Base-by-base conservation (phyloP, 352 stramenopile genomes). In the Thraustotheca clavata region DNA sequence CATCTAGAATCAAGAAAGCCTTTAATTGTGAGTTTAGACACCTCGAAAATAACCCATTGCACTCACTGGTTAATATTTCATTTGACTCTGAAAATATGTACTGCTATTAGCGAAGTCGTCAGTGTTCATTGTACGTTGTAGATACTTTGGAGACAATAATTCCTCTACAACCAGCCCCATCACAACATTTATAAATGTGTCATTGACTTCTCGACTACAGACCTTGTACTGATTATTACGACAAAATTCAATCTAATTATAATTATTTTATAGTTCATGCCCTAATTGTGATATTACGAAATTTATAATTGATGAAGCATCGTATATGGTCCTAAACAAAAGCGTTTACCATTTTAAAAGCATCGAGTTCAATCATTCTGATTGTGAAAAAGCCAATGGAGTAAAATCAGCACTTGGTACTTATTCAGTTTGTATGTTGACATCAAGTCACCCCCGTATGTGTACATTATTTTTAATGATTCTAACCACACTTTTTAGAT, bases 61-160 rank as follows among this genome's bases (percentile, higher is more conserved):
- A 24, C 7, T 8, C 43, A 18, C 43, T 52, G 11, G n/a, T 1
- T 11, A 52, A 9, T 31, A 31, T 52, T 24, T 9, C 16, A 24
- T 52, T 52, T 52, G 43, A 52, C 43, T 24, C n/a, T 14, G 43
- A 3, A 52, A 52, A 52, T 31, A 3, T 52, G 43, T 52, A 18
- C 1, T 31, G 3, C 43, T 3, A 22, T 14, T 50, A 6, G 11
- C 14, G 6, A 50, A 12, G 43, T 18, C 43, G 27, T 29, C n/a
- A 24, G 43, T 20, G 6, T 52, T 52, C 16, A 24, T 9, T 31
- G 31, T 3, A 11, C 34, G 1, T 31, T 3, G 9, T 52, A 52
- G 43, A 11, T 52, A 52, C n/a, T 7, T 52, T 31, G 43, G 43
- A 9, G 43, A 52, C 9, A 24, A 35, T 3, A 43, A 43, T 18